Percentiles rank a stretch among this genome's conserved stretches.
These are phyloP conservation scores for Didymella segeticola DNA, from an alignment of 2,329 filamentous ascomycete genomes.

Conservation along the genomic window DNA sequence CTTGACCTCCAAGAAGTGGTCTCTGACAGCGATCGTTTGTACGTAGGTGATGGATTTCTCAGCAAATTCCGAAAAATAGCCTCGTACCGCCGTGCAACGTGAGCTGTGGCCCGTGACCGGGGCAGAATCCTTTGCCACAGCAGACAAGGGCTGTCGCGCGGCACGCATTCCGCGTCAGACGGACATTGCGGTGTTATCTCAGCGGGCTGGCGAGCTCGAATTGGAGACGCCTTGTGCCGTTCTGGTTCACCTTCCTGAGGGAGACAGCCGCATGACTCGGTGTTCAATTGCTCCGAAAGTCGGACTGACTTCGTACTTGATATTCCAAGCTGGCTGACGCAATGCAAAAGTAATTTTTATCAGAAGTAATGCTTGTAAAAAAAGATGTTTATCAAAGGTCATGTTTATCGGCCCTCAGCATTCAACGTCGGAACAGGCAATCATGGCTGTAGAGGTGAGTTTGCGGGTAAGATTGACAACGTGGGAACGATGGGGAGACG, in stretches of 20 bases:
- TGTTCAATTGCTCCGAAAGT: background rate
- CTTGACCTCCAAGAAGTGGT: background rate
- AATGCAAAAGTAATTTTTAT: background rate
- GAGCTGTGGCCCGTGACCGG: too few relatives aligned
- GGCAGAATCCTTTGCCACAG: constrained; percentile 11
- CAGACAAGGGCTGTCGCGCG: constrained; percentile 6
- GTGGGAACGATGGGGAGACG: too few relatives aligned
- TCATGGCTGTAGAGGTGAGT: too few relatives aligned
- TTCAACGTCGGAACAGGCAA: too few relatives aligned
- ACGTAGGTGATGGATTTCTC: background rate
- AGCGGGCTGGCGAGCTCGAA: background rate
- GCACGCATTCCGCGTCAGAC: constrained; percentile 10
- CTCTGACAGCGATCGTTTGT: background rate
- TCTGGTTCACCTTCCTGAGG: constrained; percentile 9
- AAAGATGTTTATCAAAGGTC: too few relatives aligned
- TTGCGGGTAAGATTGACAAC: too few relatives aligned
- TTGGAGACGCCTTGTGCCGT: background rate
- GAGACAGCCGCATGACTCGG: constrained; percentile 9
- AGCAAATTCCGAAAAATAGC: constrained; percentile 4
- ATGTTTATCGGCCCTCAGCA: too few relatives aligned
- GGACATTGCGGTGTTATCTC: constrained; percentile 3
- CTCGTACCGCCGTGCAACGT: constrained; percentile 12
- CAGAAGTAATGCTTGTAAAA: background rate
- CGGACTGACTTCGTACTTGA: constrained; percentile 6
- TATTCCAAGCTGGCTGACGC: constrained; percentile 4